Evolutionary conservation across 106 monocot genomes (phyloP).

Genomic region (Gastrodia elata): DNA sequence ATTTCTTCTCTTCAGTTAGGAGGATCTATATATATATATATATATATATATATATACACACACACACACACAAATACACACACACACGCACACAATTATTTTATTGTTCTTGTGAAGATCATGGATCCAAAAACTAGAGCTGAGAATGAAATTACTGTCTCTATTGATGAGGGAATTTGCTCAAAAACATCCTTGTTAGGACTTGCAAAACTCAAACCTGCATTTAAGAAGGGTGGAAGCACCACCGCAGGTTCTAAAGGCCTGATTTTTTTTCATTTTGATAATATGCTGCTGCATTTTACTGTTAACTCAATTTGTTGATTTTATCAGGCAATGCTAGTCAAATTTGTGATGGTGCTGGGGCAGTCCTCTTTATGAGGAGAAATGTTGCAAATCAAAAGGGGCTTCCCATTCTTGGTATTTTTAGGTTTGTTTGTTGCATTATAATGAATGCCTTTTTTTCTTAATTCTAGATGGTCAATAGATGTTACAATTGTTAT

Average conservation of each 20-base stretch:
- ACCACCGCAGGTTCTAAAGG: conserved; percentile 70
- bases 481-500: too few species aligned
- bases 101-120: conserved; percentile 31
- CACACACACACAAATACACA: too few species aligned
- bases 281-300: background rate
- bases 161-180: conserved; percentile 67
- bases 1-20: too few species aligned
- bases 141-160: conserved; percentile 44
- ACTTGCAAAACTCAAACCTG: conserved; percentile 72
- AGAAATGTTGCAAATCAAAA: conserved; percentile 53
- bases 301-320: conserved; percentile 6
- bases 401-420: conserved; percentile 75
- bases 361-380: conserved; percentile 80
- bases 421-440: conserved; percentile 45
- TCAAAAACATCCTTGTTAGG: conserved; percentile 41
- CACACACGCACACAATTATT: too few species aligned
- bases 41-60: too few species aligned
- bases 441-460: background rate
- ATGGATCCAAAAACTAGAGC: conserved; percentile 69
- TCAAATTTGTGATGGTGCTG: conserved; percentile 82
- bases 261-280: background rate
- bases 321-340: conserved; percentile 62
- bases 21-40: too few species aligned
- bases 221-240: conserved; percentile 66
- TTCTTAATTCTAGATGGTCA: too few species aligned